Conservation (phyloP, 1,139 yeast genomes). For the Geotrichum macrosporum region DNA sequence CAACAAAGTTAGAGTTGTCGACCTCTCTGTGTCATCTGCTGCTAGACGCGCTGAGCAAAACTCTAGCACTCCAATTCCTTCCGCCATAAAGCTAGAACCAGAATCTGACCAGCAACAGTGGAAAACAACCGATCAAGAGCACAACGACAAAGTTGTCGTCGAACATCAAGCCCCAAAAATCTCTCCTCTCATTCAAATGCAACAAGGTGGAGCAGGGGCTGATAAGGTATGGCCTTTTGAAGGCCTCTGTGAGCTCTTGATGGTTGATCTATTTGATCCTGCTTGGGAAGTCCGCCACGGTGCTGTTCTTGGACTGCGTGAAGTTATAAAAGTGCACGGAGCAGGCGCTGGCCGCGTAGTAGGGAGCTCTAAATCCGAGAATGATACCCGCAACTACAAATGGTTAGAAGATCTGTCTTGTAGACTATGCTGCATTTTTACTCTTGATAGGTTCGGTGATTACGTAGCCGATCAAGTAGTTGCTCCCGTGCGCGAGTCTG, state of each 20-base stretch:
- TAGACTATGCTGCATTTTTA: conserved; percentile 78
- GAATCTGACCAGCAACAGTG: conserved; percentile 35
- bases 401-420: conserved; percentile 88
- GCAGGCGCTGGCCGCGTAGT: conserved; percentile 77
- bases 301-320: conserved; percentile 88
- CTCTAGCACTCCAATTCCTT: conserved; percentile 13
- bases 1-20: conserved; percentile 56
- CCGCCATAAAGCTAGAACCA: conserved; percentile 23
- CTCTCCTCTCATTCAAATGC: conserved; percentile 68
- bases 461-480: conserved; percentile 96
- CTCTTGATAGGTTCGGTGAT: conserved; percentile 94
- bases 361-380: conserved; percentile 58
- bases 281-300: conserved; percentile 97
- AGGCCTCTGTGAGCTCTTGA: conserved; percentile 85
- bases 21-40: conserved; percentile 72
- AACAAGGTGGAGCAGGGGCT: conserved; percentile 63
- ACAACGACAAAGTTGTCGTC: conserved; percentile 75
- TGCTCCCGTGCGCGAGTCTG: conserved; percentile 96
- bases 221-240: conserved; percentile 93
- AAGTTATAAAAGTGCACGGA: conserved; percentile 79
- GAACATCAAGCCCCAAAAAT: conserved; percentile 70
- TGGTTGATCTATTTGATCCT: conserved; percentile 77
- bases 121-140: conserved; percentile 66
- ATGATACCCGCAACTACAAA: conserved; percentile 57
- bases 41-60: conserved; percentile 46